Base-by-base conservation (phyloP, 1,139 yeast genomes). In the Candida tetrigidarum region DNA sequence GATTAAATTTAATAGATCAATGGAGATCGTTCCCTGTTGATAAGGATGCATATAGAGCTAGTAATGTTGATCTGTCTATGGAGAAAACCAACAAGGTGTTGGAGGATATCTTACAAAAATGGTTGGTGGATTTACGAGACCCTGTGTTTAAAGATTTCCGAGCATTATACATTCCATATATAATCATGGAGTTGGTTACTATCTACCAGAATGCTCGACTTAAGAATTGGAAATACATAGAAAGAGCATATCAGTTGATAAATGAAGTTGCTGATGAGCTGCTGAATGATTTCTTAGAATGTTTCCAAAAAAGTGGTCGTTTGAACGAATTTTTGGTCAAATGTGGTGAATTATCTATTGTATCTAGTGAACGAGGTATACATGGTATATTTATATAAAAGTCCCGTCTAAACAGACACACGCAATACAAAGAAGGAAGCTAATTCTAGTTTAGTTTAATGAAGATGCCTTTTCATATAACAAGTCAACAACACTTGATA, bases 381-480 rank as follows among this genome's bases (percentile, higher is more conserved):
- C 49, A 57, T 9, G 79, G 79, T n/a, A 41, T 50, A 42, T 51
- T 48, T 32, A 33, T 32, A 22, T 29, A 27, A 30, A 26, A 19
- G 22, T 20, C n/a, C n/a, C n/a, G n/a, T n/a, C n/a, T n/a, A n/a
- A n/a, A n/a, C n/a, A n/a, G n/a, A n/a, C n/a, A n/a, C n/a, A n/a
- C n/a, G n/a, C n/a, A n/a, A n/a, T n/a, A n/a, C n/a, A n/a, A n/a
- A n/a, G n/a, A n/a, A n/a, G n/a, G n/a, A n/a, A n/a, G n/a, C n/a
- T n/a, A n/a, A n/a, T n/a, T n/a, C n/a, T n/a, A n/a, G 27, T 26
- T 50, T 66, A 84, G 56, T 84, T 84, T 57, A 86, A 73, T 36
- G 87, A 80, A 37, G 96, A 83, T 8, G 98, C 99, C 71, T 93
- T 93, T 62, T 92, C 98, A 58, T 91, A 93, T 57, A 95, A 76